These are phyloP conservation scores for Wickerhamiella brachini DNA, from an alignment of 805 yeast species.

Conservation along the genomic window DNA sequence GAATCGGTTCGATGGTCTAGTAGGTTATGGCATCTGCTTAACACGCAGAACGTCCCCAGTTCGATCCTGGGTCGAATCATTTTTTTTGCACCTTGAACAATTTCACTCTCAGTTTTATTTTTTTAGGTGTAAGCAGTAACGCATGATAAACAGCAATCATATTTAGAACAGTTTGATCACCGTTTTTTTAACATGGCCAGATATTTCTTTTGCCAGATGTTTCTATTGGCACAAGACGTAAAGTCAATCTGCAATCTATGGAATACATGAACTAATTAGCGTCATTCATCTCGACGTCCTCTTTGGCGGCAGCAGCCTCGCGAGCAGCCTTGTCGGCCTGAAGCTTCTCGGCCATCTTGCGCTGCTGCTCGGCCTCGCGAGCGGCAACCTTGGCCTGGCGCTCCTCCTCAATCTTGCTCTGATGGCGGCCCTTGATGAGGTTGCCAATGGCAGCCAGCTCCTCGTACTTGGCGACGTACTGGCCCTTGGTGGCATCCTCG, in stretches of 20 bases:
- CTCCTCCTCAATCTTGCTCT: constrained; percentile 89
- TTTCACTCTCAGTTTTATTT: not conserved
- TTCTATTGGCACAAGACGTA: too few species aligned
- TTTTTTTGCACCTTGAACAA: constrained; percentile 23
- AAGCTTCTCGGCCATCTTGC: constrained; percentile 69
- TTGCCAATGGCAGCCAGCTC: constrained; percentile 92
- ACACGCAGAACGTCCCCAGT: constrained; percentile 99
- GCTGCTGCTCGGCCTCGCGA: constrained; percentile 75
- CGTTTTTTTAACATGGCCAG: too few species aligned
- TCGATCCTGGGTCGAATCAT: constrained; percentile 99
- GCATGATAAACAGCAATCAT: too few species aligned
- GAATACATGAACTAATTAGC: not conserved
- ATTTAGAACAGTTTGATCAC: too few species aligned
- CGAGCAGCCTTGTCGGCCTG: constrained; percentile 56
- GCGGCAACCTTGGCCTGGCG: constrained; percentile 76
- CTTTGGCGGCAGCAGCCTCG: constrained; percentile 25
- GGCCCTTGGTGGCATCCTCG: constrained; percentile 90
- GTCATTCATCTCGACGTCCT: constrained; percentile 17
- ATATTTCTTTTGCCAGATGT: too few species aligned
- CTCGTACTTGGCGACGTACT: constrained; percentile 94
- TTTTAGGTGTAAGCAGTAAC: not conserved
- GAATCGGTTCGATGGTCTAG: constrained; percentile 59
- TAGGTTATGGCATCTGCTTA: constrained; percentile 99
- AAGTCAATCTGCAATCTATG: not conserved
- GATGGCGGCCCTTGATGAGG: constrained; percentile 87